Evolutionary conservation across 1,284 basidiomycete species (phyloP).

Genomic region (Cryptococcus sp.): DNA sequence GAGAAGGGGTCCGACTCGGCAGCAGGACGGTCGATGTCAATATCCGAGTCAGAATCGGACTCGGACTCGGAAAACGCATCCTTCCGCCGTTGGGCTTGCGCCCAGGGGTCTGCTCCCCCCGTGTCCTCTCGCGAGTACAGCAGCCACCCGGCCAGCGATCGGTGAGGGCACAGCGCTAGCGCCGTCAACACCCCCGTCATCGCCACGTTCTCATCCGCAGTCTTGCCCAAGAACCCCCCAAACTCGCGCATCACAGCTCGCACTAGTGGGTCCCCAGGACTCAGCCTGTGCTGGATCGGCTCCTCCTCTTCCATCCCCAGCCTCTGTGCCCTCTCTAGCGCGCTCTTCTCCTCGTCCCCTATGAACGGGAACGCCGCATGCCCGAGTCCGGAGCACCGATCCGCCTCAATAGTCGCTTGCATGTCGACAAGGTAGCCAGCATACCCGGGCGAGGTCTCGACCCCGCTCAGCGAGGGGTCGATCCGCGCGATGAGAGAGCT

Average conservation of each 20-base stretch:
- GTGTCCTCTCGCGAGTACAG: conserved; percentile 22
- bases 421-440: conserved; percentile 51
- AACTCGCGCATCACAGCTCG: conserved; percentile 67
- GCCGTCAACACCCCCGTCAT: conserved; percentile 76
- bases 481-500: conserved; percentile 72
- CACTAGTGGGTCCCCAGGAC: conserved; percentile 72
- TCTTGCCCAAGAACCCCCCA: conserved; percentile 75
- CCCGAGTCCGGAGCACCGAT: conserved; percentile 28
- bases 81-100: conserved; percentile 4
- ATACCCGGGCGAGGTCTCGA: conserved; percentile 79
- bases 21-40: conserved; percentile 5
- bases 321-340: background rate
- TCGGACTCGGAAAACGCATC: conserved; percentile 13
- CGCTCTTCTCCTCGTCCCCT: conserved; percentile 19
- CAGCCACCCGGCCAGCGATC: conserved; percentile 84
- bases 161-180: conserved; percentile 74
- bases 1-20: conserved; percentile 17
- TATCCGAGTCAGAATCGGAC: conserved; percentile 11
- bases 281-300: conserved; percentile 59
- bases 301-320: conserved; percentile 19
- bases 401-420: conserved; percentile 25
- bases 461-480: conserved; percentile 61
- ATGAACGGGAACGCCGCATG: conserved; percentile 23
- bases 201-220: conserved; percentile 81
- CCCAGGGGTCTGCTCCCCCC: conserved; percentile 23